Base-by-base conservation (phyloP, 805 yeast species). In the Lipomyces chichibuensis region DNA sequence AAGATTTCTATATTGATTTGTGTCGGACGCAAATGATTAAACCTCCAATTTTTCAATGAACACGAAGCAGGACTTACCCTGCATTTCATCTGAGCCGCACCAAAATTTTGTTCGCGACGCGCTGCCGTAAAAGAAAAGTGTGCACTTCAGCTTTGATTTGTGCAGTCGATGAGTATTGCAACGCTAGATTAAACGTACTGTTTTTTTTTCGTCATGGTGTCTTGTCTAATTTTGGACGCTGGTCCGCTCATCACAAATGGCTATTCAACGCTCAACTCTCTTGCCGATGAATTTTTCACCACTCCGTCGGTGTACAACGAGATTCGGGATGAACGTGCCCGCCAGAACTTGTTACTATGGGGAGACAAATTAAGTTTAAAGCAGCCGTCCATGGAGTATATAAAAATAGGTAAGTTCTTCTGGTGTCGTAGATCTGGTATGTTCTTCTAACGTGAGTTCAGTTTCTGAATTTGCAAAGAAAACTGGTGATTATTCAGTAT, bases 221-320 rank as follows among this genome's bases (percentile, higher is more conserved):
- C 55, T 5, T 52, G 55, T 23, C 81, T 96, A 65, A 90, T 91
- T 43, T 83, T 95, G 71, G 99, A 95, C 84, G 98, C 99, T 2
- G 95, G 97, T 60, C 99, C 99, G 5, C 80, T 95, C 72, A 90
- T 95, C 72, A 89, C 96, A 1, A 96, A 91, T 74, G 83, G 95
- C 4, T 91, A 90, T 13, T 83, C 92, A 2, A 84, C 88, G 25
- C 81, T 95, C 57, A 87, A 88, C 73, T 85, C 84, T 70, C 85
- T 84, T 75, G 98, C 97, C 0, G 78, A 83, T 20, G 77, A 79
- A n/a, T 91, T 91, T 74, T 89, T 82, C 77, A 93, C 98, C 14
- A 91, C 98, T 1, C 98, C 98, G 14, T 93, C 97, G 0, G 98
- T 95, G 20, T 86, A 84, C 73, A 82, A 84, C 37, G 99, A 95